phyloP scores from a whole-genome alignment of 1,284 basidiomycete genomes.

The Cystobasidiaceae sp. region DNA sequence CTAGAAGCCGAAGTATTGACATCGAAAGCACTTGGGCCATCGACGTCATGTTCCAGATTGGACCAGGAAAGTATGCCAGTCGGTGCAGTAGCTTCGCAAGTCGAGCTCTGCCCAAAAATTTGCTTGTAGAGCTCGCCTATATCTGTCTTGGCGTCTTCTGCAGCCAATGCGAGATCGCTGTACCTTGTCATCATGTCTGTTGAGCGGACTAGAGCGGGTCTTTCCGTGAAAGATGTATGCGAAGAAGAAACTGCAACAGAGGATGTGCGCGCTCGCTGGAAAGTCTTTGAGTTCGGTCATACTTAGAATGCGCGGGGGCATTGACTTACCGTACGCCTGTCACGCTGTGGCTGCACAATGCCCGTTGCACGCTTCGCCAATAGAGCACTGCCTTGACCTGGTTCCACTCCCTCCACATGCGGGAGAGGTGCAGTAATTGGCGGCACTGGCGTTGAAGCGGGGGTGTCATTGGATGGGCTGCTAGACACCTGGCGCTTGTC shows the following conservation, averaged over 20 bases:
- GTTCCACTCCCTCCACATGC: conserved; percentile 2
- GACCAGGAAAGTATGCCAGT: neutral
- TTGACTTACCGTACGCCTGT: neutral
- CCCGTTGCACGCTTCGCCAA: conserved; percentile 19
- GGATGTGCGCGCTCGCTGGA: neutral
- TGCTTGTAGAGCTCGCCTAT: neutral
- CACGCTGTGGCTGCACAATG: neutral
- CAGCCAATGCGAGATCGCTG: conserved; percentile 33
- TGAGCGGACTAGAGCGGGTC: conserved; percentile 69
- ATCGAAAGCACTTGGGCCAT: too few relatives aligned
- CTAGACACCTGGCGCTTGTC: neutral
- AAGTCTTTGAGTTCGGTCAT: neutral
- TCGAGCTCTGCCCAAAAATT: neutral
- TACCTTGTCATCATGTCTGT: conserved; percentile 60
- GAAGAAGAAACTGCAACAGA: conserved; percentile 1
- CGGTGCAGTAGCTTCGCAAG: neutral
- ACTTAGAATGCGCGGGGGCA: too few relatives aligned
- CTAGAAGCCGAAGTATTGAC: too few relatives aligned
- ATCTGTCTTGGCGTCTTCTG: neutral
- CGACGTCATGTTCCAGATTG: neutral
- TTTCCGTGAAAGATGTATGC: conserved; percentile 44
- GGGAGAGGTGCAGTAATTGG: neutral
- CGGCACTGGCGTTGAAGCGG: neutral
- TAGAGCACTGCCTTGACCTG: conserved; percentile 27
- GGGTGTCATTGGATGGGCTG: neutral